phyloP scores from a whole-genome alignment of 2,329 filamentous ascomycete genomes.

The Cladosporium colombiae region DNA sequence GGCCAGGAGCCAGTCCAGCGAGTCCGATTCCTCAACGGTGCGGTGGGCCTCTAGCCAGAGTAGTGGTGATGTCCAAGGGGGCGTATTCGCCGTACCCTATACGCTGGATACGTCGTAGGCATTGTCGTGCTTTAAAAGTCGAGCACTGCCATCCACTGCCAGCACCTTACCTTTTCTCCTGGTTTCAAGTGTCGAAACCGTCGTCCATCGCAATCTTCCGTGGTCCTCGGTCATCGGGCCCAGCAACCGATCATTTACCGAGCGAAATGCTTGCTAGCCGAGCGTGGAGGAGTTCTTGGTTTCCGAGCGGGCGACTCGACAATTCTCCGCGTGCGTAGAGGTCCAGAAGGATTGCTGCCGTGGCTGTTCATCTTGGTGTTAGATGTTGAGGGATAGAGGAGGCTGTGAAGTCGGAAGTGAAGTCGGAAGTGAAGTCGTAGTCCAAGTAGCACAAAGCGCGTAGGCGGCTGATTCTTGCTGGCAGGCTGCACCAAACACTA shows the following conservation, averaged over 20 bases:
- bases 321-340: neutral
- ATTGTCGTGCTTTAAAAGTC: neutral
- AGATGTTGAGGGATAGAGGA: neutral
- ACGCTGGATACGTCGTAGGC: neutral
- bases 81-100: neutral
- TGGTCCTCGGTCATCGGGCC: neutral
- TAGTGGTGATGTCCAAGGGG: neutral
- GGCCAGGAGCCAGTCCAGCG: neutral
- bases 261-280: neutral
- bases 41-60: neutral
- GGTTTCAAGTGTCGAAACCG: neutral
- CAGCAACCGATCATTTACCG: constrained; percentile 4
- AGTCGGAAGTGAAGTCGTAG: neutral
- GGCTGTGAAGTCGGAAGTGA: neutral
- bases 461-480: neutral
- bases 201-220: neutral
- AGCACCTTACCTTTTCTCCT: neutral
- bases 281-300: neutral
- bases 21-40: neutral
- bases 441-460: neutral
- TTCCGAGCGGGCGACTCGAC: neutral
- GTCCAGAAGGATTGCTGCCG: neutral
- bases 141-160: neutral
- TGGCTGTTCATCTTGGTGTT: neutral
- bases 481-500: neutral